phyloP scores from a whole-genome alignment of 345 rosid species.

The Dipteronia dyeriana region DNA sequence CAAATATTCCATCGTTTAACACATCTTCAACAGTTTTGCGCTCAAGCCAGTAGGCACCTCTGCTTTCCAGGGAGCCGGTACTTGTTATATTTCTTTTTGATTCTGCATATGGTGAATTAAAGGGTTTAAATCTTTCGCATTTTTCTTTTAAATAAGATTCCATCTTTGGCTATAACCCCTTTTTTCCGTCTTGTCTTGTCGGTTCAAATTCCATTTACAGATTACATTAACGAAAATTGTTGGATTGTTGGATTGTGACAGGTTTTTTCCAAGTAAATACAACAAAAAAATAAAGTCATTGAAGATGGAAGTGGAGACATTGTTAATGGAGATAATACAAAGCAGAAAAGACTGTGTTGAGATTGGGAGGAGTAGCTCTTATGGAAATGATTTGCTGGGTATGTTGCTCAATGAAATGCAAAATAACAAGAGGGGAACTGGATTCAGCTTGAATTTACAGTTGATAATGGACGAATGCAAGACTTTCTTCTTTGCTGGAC shows the following conservation, averaged over 20 bases:
- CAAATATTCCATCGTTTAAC: slow-evolving; percentile 69
- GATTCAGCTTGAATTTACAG: slow-evolving; percentile 56
- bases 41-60: slow-evolving; percentile 79
- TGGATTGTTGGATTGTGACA: slow-evolving; percentile 16
- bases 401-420: slow-evolving; percentile 76
- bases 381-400: slow-evolving; percentile 83
- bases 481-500: slow-evolving; percentile 96
- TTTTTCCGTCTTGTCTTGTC: no score
- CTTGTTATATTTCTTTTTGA: background rate
- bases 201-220: no score
- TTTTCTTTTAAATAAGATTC: slow-evolving; percentile 14
- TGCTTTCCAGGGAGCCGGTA: slow-evolving; percentile 95
- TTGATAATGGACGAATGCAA: slow-evolving; percentile 96
- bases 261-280: slow-evolving; percentile 87
- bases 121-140: background rate
- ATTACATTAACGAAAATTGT: background rate
- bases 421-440: slow-evolving; percentile 36
- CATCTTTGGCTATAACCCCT: background rate
- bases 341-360: slow-evolving; percentile 72
- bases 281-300: slow-evolving; percentile 80
- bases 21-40: slow-evolving; percentile 63
- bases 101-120: background rate
- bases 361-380: slow-evolving; percentile 74
- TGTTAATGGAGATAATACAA: slow-evolving; percentile 83
- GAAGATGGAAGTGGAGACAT: slow-evolving; percentile 77